Base-by-base conservation (phyloP, 192 early-diverging fungal genomes). In the Coemansia sp. region DNA sequence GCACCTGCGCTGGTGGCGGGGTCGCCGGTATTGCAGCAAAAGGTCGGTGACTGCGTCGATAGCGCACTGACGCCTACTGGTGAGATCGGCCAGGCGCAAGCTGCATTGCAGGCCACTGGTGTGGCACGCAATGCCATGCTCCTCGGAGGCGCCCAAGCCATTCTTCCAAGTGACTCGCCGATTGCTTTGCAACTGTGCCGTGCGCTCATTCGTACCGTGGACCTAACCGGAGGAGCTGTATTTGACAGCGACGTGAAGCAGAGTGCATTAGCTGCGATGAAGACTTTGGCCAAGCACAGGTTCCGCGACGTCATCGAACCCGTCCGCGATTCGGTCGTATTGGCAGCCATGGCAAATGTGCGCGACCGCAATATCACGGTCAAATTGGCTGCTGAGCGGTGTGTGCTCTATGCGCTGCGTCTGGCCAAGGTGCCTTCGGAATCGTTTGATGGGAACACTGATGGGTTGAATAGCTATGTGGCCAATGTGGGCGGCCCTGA, bases 311-410 rank as follows among this genome's bases (percentile, higher is more conserved):
- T 66, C 13, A 31, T 89, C 30, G 57, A 81, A 54, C 83, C 87
- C 1, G 57, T 82, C 36, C 71, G 91, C 45, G 55, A 55, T 6
- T 41, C 67, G 1, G 50, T 93, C 9, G 84, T 95, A 10, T 79
- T 87, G 0, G 81, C 84, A 0, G 80, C 88, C 6, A 89, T 96
- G 85, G 57, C 65, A 4, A 84, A 79, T 67, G 92, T 91, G 14
- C 87, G 91, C 13, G 91, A 93, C 59, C 86, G 93, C 44, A 87
- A 84, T 19, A 84, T 91, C 38, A 86, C 92, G 7, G 84, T 96
- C 54, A 97, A 96, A 69, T 65, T 94, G 45, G 90, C 92, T 6
- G 88, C 91, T 0, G 95, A 97, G 72, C 83, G 91, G 17, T 84
- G 92, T 6, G 67, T 95, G 62, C 59, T 94, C 27, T 85, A 91